phyloP scores from a whole-genome alignment of 768 basidiomycete genomes.

The Vishniacozyma victoriae region DNA sequence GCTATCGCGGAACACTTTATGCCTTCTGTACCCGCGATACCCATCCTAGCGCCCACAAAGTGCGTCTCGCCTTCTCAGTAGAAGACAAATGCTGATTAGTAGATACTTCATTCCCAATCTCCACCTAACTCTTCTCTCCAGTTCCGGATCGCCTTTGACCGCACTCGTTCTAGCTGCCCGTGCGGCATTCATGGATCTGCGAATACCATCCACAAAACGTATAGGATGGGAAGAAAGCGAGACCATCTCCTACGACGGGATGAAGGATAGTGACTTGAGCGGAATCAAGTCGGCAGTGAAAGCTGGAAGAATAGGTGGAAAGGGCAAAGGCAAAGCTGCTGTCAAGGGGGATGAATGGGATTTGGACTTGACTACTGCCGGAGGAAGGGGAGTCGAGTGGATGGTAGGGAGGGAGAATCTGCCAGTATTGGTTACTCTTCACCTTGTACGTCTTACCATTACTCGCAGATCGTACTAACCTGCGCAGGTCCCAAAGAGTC shows the following conservation, averaged over 20 bases:
- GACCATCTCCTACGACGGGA: conserved; percentile 3
- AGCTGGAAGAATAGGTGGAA: conserved; percentile 21
- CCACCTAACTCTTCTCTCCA: conserved; percentile 40
- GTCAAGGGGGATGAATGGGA: conserved; percentile 44
- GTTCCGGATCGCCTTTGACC: conserved; percentile 25
- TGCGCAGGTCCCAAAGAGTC: conserved; percentile 32
- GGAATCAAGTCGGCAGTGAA: conserved; percentile 45
- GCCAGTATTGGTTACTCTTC: conserved; percentile 40
- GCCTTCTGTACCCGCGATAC: conserved; percentile 36
- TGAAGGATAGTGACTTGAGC: conserved; percentile 29
- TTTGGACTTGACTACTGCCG: conserved; percentile 30
- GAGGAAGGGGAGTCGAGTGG: conserved; percentile 23
- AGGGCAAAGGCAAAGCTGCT: conserved; percentile 14
- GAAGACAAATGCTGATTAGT: not conserved
- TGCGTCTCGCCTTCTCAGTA: conserved; percentile 7
- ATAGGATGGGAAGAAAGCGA: conserved; percentile 30
- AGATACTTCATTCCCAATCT: conserved; percentile 45
- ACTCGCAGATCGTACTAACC: no score
- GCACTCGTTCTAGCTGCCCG: conserved; percentile 39
- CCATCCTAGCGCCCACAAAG: conserved; percentile 40
- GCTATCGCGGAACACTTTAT: conserved; percentile 40
- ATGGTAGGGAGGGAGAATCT: conserved; percentile 26
- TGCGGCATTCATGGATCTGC: conserved; percentile 36
- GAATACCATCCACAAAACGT: conserved; percentile 37
- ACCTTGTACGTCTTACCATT: conserved; percentile 44